Base-by-base conservation (phyloP, 2,329 filamentous ascomycete species). In the Epichloe bromicola region DNA sequence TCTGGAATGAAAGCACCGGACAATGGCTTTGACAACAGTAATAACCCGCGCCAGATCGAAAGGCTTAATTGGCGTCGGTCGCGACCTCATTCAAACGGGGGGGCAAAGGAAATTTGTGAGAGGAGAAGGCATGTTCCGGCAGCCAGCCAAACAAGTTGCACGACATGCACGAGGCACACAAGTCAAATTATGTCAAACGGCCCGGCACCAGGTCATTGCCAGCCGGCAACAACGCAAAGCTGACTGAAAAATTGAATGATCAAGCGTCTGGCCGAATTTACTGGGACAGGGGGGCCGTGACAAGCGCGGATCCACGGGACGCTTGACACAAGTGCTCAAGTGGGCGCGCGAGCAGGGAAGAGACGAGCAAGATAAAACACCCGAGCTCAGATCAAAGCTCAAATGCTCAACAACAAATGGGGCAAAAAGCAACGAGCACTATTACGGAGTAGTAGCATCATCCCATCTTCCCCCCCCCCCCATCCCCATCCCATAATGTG, bases 1-100 rank as follows among this genome's bases (percentile, higher is more conserved):
- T 36, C 47, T 49, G 47, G 46, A 48, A 48, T 48, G 46, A 17
- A 49, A 49, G 26, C 30, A 23, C 26, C 17, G 36, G 39, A 36
- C 17, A 49, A 43, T 23, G 30, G 30, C 30, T 19, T 14, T 41
- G 38, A 36, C 20, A 42, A 43, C n/a, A 36, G 17, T 36, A 30
- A 14, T 36, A 33, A 15, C 4, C 43, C n/a, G 11, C 26, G 11
- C 2, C 39, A 19, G 33, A 19, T 17, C 34, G 41, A n/a, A 19
- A 20, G 11, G 37, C 30, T 17, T n/a, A 34, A 8, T 38, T 19
- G 20, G 37, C 15, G 46, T 40, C 23, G 36, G 23, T 39, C 19
- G 34, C 17, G 17, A 20, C 42, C 42, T 44, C 11, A 26, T 8
- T 11, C 44, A 20, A 36, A 30, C 30, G 44, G 23, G 30, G 30